Percentiles rank a stretch among this genome's conserved stretches.
phyloP scores from a whole-genome alignment of 2,329 filamentous ascomycete species.

The Graphiopsis chlorocephala region DNA sequence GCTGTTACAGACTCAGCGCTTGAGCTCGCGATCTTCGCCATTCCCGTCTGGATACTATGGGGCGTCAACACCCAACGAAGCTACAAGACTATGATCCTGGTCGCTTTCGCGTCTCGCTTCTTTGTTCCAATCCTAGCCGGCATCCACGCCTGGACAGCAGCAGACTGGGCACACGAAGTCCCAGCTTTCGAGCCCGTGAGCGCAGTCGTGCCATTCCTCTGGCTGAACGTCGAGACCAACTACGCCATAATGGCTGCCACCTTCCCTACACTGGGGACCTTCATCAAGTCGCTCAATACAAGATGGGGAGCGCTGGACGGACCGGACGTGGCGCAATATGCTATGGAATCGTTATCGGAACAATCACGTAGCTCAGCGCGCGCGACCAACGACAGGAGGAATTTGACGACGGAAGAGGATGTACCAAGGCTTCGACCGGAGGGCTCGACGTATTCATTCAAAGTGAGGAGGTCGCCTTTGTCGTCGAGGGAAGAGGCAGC shows the following conservation, averaged over 20 bases:
- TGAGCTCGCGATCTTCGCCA: constrained; percentile 22
- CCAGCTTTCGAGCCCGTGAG: constrained; percentile 20
- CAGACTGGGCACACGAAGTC: constrained; percentile 6
- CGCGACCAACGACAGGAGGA: neutral
- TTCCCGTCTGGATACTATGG: constrained; percentile 27
- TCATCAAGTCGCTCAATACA: constrained; percentile 27
- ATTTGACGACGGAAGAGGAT: neutral
- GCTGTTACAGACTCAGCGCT: constrained; percentile 25
- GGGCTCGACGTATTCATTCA: constrained; percentile 8
- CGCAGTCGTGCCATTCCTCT: constrained; percentile 24
- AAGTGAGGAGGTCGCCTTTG: neutral
- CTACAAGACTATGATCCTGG: constrained; percentile 23
- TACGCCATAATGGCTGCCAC: constrained; percentile 27
- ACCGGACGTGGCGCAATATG: constrained; percentile 16
- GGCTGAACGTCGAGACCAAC: constrained; percentile 27
- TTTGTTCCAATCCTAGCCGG: constrained; percentile 1
- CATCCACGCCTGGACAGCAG: neutral
- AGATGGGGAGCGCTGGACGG: constrained; percentile 25
- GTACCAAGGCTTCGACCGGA: neutral
- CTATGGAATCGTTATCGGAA: constrained; percentile 1
- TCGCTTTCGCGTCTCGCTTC: constrained; percentile 24
- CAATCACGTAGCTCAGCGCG: neutral
- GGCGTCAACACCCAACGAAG: constrained; percentile 21
- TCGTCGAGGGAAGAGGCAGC: neutral
- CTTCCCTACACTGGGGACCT: constrained; percentile 26